phyloP scores from a whole-genome alignment of 2,329 filamentous ascomycete genomes.

The Apiospora koreana region DNA sequence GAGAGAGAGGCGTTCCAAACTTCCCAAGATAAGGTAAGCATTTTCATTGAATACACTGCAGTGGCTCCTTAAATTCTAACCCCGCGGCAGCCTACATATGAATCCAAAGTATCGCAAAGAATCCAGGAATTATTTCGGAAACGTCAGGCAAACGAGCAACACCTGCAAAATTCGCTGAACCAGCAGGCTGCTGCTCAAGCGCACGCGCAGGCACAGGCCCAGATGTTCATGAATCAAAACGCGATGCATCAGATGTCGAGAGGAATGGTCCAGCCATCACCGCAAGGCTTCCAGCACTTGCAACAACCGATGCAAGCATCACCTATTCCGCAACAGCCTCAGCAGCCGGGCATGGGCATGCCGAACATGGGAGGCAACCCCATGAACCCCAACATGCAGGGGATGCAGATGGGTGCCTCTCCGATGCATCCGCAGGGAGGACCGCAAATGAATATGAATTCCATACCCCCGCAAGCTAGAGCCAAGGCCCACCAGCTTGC shows the following conservation, averaged over 20 bases:
- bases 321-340: slow-evolving; percentile 49
- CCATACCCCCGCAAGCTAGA: slow-evolving; percentile 45
- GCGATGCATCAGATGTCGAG: slow-evolving; percentile 55
- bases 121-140: slow-evolving; percentile 50
- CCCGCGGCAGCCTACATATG: slow-evolving; percentile 47
- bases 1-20: slow-evolving; percentile 50
- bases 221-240: slow-evolving; percentile 53
- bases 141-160: slow-evolving; percentile 51
- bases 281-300: slow-evolving; percentile 58
- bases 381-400: slow-evolving; percentile 31
- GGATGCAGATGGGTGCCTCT: slow-evolving; percentile 38
- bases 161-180: slow-evolving; percentile 51
- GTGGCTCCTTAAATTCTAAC: not conserved
- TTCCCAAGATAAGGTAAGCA: slow-evolving; percentile 49
- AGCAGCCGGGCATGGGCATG: slow-evolving; percentile 43
- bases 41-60: not conserved
- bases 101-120: slow-evolving; percentile 47
- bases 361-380: slow-evolving; percentile 36
- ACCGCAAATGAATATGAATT: slow-evolving; percentile 30
- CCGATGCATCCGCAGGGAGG: slow-evolving; percentile 24
- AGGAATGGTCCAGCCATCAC: slow-evolving; percentile 49
- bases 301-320: slow-evolving; percentile 61
- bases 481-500: slow-evolving; percentile 48
- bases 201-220: slow-evolving; percentile 40
- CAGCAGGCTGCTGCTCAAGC: slow-evolving; percentile 40